A percentile compares a stretch with the other conserved stretches of the same genome.
These are phyloP conservation scores for Daldinia loculata DNA, from an alignment of 495 filamentous ascomycete species.

Conservation along the genomic window DNA sequence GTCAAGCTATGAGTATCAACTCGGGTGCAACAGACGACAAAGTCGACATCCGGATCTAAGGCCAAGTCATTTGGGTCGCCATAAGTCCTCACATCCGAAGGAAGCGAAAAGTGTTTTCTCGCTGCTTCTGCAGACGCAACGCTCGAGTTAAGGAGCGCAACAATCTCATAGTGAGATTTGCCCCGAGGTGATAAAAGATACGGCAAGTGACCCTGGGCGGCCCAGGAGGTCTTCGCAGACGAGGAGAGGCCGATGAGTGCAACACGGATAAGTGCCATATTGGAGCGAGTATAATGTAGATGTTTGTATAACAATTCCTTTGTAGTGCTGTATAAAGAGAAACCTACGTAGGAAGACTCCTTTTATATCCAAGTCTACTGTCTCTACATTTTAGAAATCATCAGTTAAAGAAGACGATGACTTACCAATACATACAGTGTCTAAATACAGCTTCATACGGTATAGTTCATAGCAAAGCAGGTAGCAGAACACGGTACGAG, in stretches of 20 bases:
- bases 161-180: slow-evolving; percentile 60
- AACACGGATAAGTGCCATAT: slow-evolving; percentile 62
- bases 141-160: slow-evolving; percentile 67
- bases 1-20: slow-evolving; percentile 60
- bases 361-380: not conserved
- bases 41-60: slow-evolving; percentile 60
- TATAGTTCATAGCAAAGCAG: not conserved
- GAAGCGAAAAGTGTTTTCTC: slow-evolving; percentile 56
- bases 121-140: slow-evolving; percentile 58
- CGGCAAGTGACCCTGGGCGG: slow-evolving; percentile 63
- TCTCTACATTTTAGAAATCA: slow-evolving; percentile 8
- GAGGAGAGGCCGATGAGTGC: slow-evolving; percentile 67
- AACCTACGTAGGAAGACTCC: not conserved
- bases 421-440: slow-evolving; percentile 1
- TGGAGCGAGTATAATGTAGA: not conserved
- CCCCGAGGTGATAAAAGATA: slow-evolving; percentile 57
- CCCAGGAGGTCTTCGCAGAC: slow-evolving; percentile 59
- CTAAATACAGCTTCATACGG: not conserved
- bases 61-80: slow-evolving; percentile 59
- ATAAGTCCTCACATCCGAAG: slow-evolving; percentile 57
- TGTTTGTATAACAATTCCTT: not conserved
- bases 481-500: not conserved
- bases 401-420: not conserved
- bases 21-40: slow-evolving; percentile 64
- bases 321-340: not conserved